phyloP scores from a whole-genome alignment of 257 asterid genomes.

The Nicotiana noctiflora region DNA sequence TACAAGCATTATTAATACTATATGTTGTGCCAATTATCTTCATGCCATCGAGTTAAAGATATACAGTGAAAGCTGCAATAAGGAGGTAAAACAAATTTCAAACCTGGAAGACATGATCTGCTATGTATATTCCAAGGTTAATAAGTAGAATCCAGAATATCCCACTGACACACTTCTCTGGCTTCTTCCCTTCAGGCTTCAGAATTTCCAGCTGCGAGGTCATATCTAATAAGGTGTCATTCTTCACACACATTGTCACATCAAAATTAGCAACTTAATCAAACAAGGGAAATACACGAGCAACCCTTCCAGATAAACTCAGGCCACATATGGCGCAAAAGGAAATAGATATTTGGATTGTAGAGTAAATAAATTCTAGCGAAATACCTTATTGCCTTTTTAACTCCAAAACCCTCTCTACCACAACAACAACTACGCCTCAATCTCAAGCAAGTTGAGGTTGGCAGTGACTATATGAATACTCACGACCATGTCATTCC shows the following conservation, averaged over 20 bases:
- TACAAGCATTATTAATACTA: not conserved
- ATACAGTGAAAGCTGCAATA: not conserved
- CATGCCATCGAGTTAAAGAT: not conserved
- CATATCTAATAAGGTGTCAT: constrained; percentile 61
- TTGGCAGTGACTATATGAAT: too few species aligned
- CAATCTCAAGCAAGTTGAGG: too few species aligned
- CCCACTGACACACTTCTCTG: constrained; percentile 70
- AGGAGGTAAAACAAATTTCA: not conserved
- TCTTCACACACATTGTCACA: not conserved
- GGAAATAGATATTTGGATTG: not conserved
- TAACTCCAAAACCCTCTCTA: not conserved
- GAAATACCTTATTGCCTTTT: not conserved
- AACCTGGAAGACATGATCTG: constrained; percentile 92
- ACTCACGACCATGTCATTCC: too few species aligned
- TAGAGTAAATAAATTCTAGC: not conserved
- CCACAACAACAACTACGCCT: not conserved
- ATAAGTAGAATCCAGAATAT: constrained; percentile 87
- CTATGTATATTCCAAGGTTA: constrained; percentile 67
- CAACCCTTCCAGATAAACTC: not conserved
- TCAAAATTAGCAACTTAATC: not conserved
- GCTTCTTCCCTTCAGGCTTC: constrained; percentile 53
- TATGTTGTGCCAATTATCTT: not conserved
- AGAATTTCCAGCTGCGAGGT: constrained; percentile 74
- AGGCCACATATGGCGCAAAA: not conserved
- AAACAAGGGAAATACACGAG: not conserved